Evolutionary conservation across 2,329 filamentous ascomycete species (phyloP).

Genomic region (Fusarium oligoseptatum): DNA sequence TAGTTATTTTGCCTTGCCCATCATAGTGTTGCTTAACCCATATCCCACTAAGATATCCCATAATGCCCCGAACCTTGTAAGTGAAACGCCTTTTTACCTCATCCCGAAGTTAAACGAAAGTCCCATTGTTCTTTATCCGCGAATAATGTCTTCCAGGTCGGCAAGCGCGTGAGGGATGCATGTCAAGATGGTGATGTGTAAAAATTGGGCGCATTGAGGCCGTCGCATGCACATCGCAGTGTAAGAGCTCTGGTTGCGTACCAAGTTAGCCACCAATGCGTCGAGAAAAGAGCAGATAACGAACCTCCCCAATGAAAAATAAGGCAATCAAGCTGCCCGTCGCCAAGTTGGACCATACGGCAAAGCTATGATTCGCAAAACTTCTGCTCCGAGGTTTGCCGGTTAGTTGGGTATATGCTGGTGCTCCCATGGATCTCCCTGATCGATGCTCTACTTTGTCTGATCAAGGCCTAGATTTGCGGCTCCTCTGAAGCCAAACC

Average conservation of each 20-base stretch:
- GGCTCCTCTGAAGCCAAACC: slow-evolving; percentile 44
- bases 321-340: neutral
- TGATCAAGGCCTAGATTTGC: slow-evolving; percentile 32
- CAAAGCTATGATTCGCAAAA: neutral
- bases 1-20: slow-evolving; percentile 20
- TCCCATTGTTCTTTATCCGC: slow-evolving; percentile 13
- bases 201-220: neutral
- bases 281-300: neutral
- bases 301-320: neutral
- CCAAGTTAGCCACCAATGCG: neutral
- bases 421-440: neutral
- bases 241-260: neutral
- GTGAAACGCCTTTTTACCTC: slow-evolving; percentile 23
- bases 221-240: neutral
- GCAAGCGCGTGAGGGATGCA: slow-evolving; percentile 2
- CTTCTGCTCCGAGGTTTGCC: neutral
- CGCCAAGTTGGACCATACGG: neutral
- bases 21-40: slow-evolving; percentile 10
- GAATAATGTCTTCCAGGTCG: neutral
- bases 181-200: slow-evolving; percentile 16
- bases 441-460: neutral
- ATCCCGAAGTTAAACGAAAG: slow-evolving; percentile 28
- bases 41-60: slow-evolving; percentile 14
- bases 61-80: slow-evolving; percentile 1
- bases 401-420: neutral